Base-by-base conservation (phyloP, 495 filamentous ascomycete species). In the Trichoderma orchidacearum region DNA sequence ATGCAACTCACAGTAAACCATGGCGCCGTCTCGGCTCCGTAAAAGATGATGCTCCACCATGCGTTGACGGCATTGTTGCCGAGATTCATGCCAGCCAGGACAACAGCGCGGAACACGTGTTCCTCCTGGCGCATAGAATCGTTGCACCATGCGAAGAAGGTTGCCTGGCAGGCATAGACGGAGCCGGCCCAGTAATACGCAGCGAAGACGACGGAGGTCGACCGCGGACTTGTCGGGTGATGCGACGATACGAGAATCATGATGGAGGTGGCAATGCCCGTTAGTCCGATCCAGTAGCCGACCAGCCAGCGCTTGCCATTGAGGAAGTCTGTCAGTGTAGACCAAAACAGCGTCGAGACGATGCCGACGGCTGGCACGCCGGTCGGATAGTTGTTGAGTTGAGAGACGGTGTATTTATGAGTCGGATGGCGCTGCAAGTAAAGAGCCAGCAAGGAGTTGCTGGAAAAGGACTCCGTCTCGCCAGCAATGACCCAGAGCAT, bases 21-120 rank as follows among this genome's bases (percentile, higher is more conserved):
- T 13, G 81, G 81, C 41, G 81, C 82, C 63, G 76, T 70, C 27
- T 71, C 65, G 5, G 80, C 79, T 1, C 74, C 75, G 58, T 85
- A 86, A 63, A 86, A 85, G 15, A 86, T 53, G 27, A 86, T 76
- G 50, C 73, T 78, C 83, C 83, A 86, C 77, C 77, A 83, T 4
- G 78, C 77, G 62, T 82, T 79, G 0, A 83, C 66, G 6, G 77
- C 78, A 64, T 78, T 80, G 53, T 68, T 78, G 5, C 76, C 73
- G 70, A 80, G 67, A 56, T 84, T 82, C 78, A 81, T 81, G 35
- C 75, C 73, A 6, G 76, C 77, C 57, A 81, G 70, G 5, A 80
- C 74, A 2, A 80, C 72, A 0, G 67, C 69, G 9, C 79, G 63
- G 50, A 75, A 66, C 0, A 67, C 70, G 3, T 72, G 69, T 58